Percentiles rank a stretch among this genome's conserved stretches.
phyloP scores from a whole-genome alignment of 441 rosid species.

The Hura crepitans region DNA sequence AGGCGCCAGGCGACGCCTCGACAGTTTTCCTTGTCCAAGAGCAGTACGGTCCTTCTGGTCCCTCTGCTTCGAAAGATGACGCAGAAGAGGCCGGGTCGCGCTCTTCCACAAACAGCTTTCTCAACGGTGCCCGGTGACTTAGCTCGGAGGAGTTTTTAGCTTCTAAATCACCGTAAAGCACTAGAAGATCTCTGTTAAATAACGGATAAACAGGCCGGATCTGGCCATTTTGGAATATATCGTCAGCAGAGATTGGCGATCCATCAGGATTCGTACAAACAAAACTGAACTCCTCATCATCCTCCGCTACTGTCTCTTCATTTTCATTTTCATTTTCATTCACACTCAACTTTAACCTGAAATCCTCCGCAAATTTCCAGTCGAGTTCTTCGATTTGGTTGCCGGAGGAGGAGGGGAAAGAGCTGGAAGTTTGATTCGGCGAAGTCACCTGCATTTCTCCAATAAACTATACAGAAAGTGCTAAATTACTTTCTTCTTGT shows the following conservation, averaged over 20 bases:
- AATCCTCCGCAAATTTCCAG: conserved; percentile 30
- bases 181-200: conserved; percentile 48
- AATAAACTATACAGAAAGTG: neutral
- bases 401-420: neutral
- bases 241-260: conserved; percentile 68
- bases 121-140: conserved; percentile 41
- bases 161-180: conserved; percentile 13
- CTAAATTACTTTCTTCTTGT: neutral
- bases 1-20: conserved; percentile 39
- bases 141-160: neutral
- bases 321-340: conserved; percentile 23
- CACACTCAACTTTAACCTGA: conserved; percentile 21
- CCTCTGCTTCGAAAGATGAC: conserved; percentile 31
- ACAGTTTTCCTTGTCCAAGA: conserved; percentile 48
- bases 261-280: conserved; percentile 40
- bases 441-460: conserved; percentile 11
- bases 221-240: conserved; percentile 61
- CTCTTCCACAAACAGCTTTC: conserved; percentile 52
- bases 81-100: conserved; percentile 11
- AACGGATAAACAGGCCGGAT: conserved; percentile 74
- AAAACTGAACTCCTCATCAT: conserved; percentile 68
- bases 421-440: neutral
- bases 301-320: conserved; percentile 25
- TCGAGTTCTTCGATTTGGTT: conserved; percentile 16
- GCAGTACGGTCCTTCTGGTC: conserved; percentile 52